Evolutionary conservation across 106 monocot species (phyloP).

Genomic region (Gastrodia elata): DNA sequence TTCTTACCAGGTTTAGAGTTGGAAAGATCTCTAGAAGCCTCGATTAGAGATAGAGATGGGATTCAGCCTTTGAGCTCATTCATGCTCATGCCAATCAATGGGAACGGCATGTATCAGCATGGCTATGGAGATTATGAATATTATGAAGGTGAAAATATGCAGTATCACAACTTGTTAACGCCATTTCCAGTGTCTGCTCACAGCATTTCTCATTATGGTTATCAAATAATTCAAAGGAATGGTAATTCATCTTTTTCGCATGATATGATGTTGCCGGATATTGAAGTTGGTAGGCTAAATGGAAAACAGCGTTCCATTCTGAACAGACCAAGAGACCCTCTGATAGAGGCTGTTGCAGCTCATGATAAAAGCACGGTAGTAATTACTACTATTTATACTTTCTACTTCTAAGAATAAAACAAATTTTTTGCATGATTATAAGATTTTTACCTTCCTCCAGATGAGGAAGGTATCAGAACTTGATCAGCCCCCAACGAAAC

Average conservation of each 20-base stretch:
- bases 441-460: conserved; percentile 26
- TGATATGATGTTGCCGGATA: conserved; percentile 22
- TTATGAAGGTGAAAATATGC: conserved; percentile 32
- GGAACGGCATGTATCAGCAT: conserved; percentile 16
- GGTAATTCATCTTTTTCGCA: conserved; percentile 24
- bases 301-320: conserved; percentile 49
- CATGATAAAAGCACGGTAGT: conserved; percentile 94
- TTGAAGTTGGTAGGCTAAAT: conserved; percentile 26
- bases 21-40: conserved; percentile 14
- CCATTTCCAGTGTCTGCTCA: conserved; percentile 16
- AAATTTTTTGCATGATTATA: neutral
- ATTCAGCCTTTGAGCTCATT: conserved; percentile 21
- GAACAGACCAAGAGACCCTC: conserved; percentile 77
- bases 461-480: conserved; percentile 84
- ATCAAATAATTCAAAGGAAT: conserved; percentile 14
- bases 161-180: conserved; percentile 17
- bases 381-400: neutral
- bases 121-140: conserved; percentile 17
- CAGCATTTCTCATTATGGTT: conserved; percentile 21
- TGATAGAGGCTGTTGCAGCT: conserved; percentile 89
- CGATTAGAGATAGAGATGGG: conserved; percentile 6
- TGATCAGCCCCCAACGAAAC: conserved; percentile 26
- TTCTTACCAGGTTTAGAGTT: conserved; percentile 20
- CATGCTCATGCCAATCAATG: conserved; percentile 2
- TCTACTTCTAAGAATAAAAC: neutral